Base-by-base conservation (phyloP, 169 alveolate species). In the Plasmodium knowlesi region DNA sequence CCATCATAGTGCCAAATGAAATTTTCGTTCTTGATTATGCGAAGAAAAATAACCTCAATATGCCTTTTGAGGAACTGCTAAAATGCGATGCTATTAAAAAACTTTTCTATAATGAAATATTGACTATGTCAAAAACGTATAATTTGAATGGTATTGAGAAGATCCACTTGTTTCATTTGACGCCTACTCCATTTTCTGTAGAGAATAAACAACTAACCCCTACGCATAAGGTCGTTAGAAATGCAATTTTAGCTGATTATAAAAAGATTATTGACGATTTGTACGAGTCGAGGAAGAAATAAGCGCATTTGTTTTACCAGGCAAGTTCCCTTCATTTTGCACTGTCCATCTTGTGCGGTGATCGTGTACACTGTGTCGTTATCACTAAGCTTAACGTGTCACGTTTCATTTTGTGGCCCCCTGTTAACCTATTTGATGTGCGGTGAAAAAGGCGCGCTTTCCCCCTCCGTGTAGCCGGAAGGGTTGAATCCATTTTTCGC, bases 211-310 rank as follows among this genome's bases (percentile, higher is more conserved):
- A 98, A 78, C 92, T 98, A 71, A 98, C 99, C 9, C 99, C 99
- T n/a, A 98, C 99, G 9, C 96, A 97, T 95, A 98, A 98, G 93
- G 94, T 98, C 19, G 97, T 98, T 83, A 97, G 99, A 79, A 92
- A 92, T 82, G 96, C 93, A 54, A 95, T 96, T 28, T 78, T 92
- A 12, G 84, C 79, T 30, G 83, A 57, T 82, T 97, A 97, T 88
- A 82, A 91, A 19, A 70, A 72, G 22, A 70, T 92, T 34, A 83
- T 96, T 46, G 93, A 97, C 72, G 93, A 96, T 39, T 76, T 97
- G 91, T 97, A 97, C 78, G 81, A 28, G 76, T 67, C 74, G n/a
- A 80, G 85, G 32, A 80, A 25, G 30, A 53, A 91, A 16, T 92
- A 39, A 85, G 72, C n/a, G 1, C 19, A 9, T 76, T 39, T 76